Conservation (phyloP, 495 filamentous ascomycete species). For the Penicillium maclennaniae region DNA sequence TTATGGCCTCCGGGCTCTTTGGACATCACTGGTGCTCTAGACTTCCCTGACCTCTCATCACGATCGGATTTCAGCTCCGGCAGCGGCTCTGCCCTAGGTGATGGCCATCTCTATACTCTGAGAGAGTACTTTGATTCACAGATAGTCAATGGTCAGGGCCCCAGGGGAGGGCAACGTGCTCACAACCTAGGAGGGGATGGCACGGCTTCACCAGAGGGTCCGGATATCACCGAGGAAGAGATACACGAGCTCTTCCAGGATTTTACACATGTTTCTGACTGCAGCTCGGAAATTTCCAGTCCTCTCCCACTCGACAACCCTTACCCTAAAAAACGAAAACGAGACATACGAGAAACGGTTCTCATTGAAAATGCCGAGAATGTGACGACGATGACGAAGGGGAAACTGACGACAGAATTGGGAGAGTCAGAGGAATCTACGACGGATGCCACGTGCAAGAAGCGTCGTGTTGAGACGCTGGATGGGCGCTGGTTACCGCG, state of each 20-base stretch:
- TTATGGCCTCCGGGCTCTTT: constrained; percentile 3
- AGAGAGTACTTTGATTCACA: neutral
- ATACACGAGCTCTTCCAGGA: too few species aligned
- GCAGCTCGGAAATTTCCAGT: too few species aligned
- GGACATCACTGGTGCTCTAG: neutral
- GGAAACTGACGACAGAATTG: neutral
- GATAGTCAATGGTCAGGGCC: neutral
- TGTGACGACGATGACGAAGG: neutral
- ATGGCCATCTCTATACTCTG: neutral
- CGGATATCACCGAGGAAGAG: too few species aligned
- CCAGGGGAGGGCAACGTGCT: too few species aligned
- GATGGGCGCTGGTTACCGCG: neutral
- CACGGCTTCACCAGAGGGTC: too few species aligned
- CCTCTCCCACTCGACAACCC: neutral
- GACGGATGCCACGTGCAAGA: neutral
- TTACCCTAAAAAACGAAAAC: neutral
- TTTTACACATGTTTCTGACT: too few species aligned
- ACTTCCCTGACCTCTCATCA: constrained; percentile 1
- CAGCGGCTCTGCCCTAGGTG: neutral
- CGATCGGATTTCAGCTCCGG: neutral
- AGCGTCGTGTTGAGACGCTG: neutral
- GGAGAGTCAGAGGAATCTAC: too few species aligned
- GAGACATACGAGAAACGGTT: neutral
- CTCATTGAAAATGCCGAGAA: neutral
- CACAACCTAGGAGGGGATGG: too few species aligned